Conservation (phyloP, 441 rosid genomes). For the Adansonia rubrostipa region DNA sequence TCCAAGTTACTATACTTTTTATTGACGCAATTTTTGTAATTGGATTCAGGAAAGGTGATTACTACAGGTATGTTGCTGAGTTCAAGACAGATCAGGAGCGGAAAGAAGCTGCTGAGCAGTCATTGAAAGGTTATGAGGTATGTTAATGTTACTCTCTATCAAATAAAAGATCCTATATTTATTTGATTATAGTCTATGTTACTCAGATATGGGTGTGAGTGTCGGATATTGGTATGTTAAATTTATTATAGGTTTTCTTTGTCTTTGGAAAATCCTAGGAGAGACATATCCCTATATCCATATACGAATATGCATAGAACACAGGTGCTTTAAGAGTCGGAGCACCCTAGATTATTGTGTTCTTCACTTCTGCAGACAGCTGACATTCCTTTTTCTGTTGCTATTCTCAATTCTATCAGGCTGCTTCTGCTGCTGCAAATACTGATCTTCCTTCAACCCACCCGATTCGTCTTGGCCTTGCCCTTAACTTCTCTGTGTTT, state of each 20-base stretch:
- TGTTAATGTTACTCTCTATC: slow-evolving; percentile 13
- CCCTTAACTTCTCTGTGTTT: slow-evolving; percentile 97
- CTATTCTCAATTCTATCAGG: slow-evolving; percentile 41
- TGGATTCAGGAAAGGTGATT: slow-evolving; percentile 92
- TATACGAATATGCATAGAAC: too few relatives aligned
- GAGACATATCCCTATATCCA: too few relatives aligned
- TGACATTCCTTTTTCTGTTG: background rate
- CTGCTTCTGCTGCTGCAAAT: slow-evolving; percentile 86
- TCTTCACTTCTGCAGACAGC: background rate
- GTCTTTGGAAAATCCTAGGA: too few relatives aligned
- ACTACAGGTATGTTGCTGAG: slow-evolving; percentile 94
- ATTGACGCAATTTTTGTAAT: background rate
- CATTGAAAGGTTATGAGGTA: slow-evolving; percentile 94
- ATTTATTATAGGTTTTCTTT: too few relatives aligned
- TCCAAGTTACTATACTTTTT: background rate
- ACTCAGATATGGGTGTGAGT: too few relatives aligned
- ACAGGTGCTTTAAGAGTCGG: too few relatives aligned
- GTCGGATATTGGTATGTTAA: too few relatives aligned
- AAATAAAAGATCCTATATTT: background rate
- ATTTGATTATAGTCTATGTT: background rate
- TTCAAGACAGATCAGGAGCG: slow-evolving; percentile 93
- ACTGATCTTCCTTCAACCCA: slow-evolving; percentile 95
- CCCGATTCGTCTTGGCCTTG: slow-evolving; percentile 98
- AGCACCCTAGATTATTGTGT: background rate
- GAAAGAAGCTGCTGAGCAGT: slow-evolving; percentile 95